Percentiles rank a stretch among this genome's conserved stretches.
Conservation (phyloP, 345 rosid genomes). For the Linum usitatissimum region DNA sequence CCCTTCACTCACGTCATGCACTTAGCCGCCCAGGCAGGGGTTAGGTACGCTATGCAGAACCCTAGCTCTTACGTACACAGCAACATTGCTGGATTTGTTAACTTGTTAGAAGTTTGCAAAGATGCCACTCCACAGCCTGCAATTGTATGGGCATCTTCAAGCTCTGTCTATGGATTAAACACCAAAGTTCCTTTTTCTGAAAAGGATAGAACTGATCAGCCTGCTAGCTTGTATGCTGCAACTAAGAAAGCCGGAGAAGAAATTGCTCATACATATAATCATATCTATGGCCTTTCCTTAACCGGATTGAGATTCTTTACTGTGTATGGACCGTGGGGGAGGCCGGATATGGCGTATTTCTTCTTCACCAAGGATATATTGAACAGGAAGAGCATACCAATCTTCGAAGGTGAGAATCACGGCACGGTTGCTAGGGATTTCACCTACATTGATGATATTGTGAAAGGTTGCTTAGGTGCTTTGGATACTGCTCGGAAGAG, state of each 20-base stretch:
- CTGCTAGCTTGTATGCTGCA: constrained; percentile 86
- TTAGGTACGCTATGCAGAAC: constrained; percentile 82
- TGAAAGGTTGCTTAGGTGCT: constrained; percentile 75
- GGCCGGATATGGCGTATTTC: constrained; percentile 94
- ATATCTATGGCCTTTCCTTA: constrained; percentile 72
- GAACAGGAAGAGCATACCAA: constrained; percentile 52
- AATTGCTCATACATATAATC: constrained; percentile 89
- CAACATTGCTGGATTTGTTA: constrained; percentile 77
- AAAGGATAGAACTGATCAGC: constrained; percentile 82
- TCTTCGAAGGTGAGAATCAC: constrained; percentile 59
- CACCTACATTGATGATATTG: constrained; percentile 89
- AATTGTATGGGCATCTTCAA: constrained; percentile 84
- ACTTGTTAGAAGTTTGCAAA: constrained; percentile 67
- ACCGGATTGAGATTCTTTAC: constrained; percentile 83
- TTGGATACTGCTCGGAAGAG: constrained; percentile 90
- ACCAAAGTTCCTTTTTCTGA: constrained; percentile 85
- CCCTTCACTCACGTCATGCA: constrained; percentile 88
- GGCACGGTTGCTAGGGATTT: constrained; percentile 85
- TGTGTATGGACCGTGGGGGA: constrained; percentile 91
- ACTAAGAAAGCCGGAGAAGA: constrained; percentile 91
- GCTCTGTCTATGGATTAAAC: constrained; percentile 84
- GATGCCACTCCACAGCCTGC: constrained; percentile 69
- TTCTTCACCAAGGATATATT: constrained; percentile 73
- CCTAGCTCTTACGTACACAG: constrained; percentile 77
- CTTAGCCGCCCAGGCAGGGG: constrained; percentile 88